A percentile compares a stretch with the other conserved stretches of the same genome.
Evolutionary conservation across 2,329 filamentous ascomycete genomes (phyloP).

Genomic region (Xylariaceae sp.): DNA sequence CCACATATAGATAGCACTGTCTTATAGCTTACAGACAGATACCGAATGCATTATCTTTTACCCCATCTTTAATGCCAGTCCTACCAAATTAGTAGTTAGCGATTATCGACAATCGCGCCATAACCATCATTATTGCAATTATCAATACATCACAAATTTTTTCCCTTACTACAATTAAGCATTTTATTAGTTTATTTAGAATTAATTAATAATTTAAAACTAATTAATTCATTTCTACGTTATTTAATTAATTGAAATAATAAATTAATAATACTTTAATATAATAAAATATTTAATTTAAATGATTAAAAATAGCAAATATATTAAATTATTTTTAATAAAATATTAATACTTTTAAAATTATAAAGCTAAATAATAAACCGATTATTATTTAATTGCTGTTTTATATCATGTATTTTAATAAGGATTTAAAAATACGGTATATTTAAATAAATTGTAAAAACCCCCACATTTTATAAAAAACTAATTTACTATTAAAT

Average conservation of each 20-base stretch:
- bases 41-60: too few species aligned
- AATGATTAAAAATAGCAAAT: not conserved
- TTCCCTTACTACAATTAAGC: not conserved
- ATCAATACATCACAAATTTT: not conserved
- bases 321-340: not conserved
- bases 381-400: not conserved
- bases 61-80: too few species aligned
- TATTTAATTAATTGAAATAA: too few species aligned
- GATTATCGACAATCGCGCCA: too few species aligned
- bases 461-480: not conserved
- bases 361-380: not conserved
- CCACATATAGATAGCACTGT: not conserved
- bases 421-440: not conserved
- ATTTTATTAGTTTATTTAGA: too few species aligned
- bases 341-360: not conserved
- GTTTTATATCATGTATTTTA: slow-evolving; percentile 1
- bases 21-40: too few species aligned
- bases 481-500: not conserved
- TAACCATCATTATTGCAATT: not conserved
- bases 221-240: too few species aligned
- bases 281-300: not conserved
- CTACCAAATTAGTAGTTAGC: too few species aligned
- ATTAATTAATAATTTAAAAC: too few species aligned
- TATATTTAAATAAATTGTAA: too few species aligned
- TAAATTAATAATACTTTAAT: too few species aligned